Conservation (phyloP, 169 alveolate genomes). For the Eimeria tenella region DNA sequence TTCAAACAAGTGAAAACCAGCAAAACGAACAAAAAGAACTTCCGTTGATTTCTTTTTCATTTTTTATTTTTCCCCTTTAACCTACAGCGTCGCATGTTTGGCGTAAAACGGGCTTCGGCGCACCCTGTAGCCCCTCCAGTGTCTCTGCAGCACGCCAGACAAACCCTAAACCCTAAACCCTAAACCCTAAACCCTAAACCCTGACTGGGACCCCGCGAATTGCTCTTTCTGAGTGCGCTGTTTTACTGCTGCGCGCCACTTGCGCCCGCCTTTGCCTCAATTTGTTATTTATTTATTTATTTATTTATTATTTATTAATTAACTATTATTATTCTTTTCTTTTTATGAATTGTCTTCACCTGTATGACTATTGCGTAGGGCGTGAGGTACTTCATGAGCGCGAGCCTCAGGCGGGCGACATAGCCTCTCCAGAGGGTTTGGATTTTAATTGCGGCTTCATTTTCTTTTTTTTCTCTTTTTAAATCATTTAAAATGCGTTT, state of each 20-base stretch:
- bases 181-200: too few species aligned
- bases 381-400: slow-evolving; percentile 32
- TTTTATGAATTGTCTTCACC: too few species aligned
- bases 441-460: slow-evolving; percentile 22
- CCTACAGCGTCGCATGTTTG: slow-evolving; percentile 6
- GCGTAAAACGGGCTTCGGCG: slow-evolving; percentile 73
- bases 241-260: neutral
- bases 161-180: too few species aligned
- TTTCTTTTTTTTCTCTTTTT: neutral
- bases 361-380: slow-evolving; percentile 56
- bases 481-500: neutral
- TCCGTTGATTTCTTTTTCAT: too few species aligned
- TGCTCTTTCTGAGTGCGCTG: too few species aligned
- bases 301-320: too few species aligned
- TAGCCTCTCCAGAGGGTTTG: slow-evolving; percentile 56
- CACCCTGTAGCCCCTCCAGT: slow-evolving; percentile 82
- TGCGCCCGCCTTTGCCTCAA: neutral
- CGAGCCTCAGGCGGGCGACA: slow-evolving; percentile 33
- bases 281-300: too few species aligned
- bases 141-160: slow-evolving; percentile 80
- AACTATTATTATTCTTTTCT: too few species aligned
- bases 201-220: too few species aligned
- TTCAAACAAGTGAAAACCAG: too few species aligned
- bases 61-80: too few species aligned
- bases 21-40: too few species aligned